Percentiles rank a stretch among this genome's conserved stretches.
Conservation (phyloP, 768 basidiomycete species). For the Mycena galopus region DNA sequence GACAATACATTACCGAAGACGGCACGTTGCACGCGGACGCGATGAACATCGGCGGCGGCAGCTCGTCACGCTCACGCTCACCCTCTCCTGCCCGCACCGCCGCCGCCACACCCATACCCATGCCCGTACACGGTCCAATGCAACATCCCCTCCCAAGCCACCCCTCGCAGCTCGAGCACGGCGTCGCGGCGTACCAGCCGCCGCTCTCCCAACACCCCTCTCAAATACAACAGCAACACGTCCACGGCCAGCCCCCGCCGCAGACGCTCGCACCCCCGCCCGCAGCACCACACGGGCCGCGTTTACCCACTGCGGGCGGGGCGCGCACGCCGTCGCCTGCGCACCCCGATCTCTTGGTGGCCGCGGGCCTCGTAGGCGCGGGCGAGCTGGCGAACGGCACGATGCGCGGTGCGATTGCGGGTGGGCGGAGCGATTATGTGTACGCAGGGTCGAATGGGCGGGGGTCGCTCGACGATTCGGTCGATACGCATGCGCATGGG, state of each 20-base stretch:
- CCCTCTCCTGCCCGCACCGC: constrained; percentile 44
- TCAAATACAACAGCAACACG: not conserved
- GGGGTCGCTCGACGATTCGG: constrained; percentile 9
- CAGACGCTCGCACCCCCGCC: constrained; percentile 72
- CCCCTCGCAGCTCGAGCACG: constrained; percentile 9
- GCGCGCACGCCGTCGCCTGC: constrained; percentile 82
- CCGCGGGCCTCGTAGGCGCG: constrained; percentile 19
- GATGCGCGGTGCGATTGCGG: constrained; percentile 11
- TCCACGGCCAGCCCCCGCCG: constrained; percentile 1
- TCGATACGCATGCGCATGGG: constrained; percentile 4
- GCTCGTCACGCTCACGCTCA: constrained; percentile 57
- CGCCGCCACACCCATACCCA: too few relatives aligned
- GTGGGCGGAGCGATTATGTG: too few relatives aligned
- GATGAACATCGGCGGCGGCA: constrained; percentile 41
- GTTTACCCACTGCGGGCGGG: constrained; percentile 63
- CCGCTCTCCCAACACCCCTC: not conserved
- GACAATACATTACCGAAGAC: constrained; percentile 55
- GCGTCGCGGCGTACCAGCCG: too few relatives aligned
- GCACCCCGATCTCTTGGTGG: constrained; percentile 46
- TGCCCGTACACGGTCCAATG: not conserved
- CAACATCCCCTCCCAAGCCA: constrained; percentile 19
- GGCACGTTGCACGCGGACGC: constrained; percentile 49
- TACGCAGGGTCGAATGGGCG: constrained; percentile 29
- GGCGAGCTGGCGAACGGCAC: constrained; percentile 25
- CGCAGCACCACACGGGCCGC: constrained; percentile 78